Percentiles rank a stretch among this genome's conserved stretches.
Conservation (phyloP, 306 rosid species). For the Rosa rugosa region DNA sequence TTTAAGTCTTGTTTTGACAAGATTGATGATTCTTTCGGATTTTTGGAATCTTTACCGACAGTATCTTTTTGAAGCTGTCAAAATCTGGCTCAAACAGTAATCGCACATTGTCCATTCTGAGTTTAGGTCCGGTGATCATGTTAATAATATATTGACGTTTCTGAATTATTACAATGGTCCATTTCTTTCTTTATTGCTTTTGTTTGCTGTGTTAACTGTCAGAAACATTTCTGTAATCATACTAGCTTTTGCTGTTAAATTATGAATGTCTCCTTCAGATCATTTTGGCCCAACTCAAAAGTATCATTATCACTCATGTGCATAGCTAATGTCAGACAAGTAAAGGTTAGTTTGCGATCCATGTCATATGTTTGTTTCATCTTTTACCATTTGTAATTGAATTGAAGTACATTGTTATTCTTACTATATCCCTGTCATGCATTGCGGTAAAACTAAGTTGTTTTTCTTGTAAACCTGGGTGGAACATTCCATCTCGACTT, state of each 20-base stretch:
- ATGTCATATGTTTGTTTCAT: neutral
- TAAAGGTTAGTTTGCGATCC: constrained; percentile 7
- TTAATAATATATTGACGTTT: neutral
- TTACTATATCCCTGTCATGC: neutral
- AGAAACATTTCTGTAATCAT: neutral
- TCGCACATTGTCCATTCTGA: neutral
- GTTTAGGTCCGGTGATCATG: neutral
- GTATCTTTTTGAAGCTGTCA: neutral
- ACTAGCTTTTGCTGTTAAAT: neutral
- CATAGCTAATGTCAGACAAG: constrained; percentile 17
- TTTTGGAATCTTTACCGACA: neutral
- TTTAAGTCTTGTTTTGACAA: neutral
- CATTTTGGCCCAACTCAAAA: constrained; percentile 4
- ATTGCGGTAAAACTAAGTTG: neutral
- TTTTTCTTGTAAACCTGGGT: neutral
- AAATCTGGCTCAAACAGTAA: neutral
- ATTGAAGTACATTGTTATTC: neutral
- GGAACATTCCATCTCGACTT: neutral
- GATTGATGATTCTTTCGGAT: neutral
- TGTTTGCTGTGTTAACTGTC: neutral
- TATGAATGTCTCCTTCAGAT: neutral
- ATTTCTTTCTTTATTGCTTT: neutral
- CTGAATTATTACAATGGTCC: constrained; percentile 9
- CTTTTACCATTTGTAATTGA: neutral
- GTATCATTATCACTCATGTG: constrained; percentile 16